phyloP scores from a whole-genome alignment of 306 rosid genomes.

The Vigna mungo region DNA sequence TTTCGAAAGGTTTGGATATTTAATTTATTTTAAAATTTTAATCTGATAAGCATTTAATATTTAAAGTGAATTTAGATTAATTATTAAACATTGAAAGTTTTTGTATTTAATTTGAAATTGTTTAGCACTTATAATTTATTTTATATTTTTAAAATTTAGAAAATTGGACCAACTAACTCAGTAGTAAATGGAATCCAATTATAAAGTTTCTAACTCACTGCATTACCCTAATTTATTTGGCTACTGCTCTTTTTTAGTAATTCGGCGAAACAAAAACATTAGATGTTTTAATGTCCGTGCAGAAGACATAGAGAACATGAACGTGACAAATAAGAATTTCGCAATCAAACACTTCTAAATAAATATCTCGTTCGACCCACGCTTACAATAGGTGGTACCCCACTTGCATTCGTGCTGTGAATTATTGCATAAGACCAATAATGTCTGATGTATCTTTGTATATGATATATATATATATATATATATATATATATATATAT shows the following conservation, averaged over 20 bases:
- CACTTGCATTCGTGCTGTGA: neutral
- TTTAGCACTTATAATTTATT: too few species aligned
- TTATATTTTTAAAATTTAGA: too few species aligned
- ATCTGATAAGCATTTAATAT: too few species aligned
- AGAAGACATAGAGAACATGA: neutral
- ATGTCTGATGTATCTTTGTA: neutral
- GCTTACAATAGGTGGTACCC: neutral
- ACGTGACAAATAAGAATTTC: neutral
- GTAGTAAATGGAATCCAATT: too few species aligned
- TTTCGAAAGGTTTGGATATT: too few species aligned
- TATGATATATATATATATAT: neutral
- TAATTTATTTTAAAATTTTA: too few species aligned
- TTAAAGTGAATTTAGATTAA: too few species aligned
- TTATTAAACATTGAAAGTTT: too few species aligned
- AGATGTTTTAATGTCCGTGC: neutral
- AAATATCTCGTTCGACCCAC: slow-evolving; percentile 20
- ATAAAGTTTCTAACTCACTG: neutral
- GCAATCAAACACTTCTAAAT: neutral
- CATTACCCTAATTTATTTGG: neutral
- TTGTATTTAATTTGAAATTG: too few species aligned
- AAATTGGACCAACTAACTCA: too few species aligned
- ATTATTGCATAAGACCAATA: slow-evolving; percentile 7
- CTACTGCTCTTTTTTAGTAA: neutral
- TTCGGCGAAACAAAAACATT: neutral
- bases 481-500: too few species aligned